Evolutionary conservation across 805 yeast genomes (phyloP), one percentile per base, ranked within the genome.

Genomic region (Limtongozyma cylindracea): DNA sequence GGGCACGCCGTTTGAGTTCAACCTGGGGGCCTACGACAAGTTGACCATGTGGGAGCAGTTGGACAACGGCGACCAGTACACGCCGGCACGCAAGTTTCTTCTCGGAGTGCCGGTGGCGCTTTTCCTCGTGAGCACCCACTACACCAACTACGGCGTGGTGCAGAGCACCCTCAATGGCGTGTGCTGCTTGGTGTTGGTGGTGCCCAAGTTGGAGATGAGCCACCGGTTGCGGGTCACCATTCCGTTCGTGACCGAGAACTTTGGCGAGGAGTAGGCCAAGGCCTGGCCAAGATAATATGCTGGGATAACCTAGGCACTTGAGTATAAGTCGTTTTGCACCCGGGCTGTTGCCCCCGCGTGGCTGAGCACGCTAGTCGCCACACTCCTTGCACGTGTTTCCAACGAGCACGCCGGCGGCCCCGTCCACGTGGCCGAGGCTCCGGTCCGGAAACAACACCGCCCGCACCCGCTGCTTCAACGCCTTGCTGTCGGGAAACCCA

Each of bases 31-130:
- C 0, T 88, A 73, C 45, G 98, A 84, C 41, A 70, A 77, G 37
- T 56, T 84, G 32, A 88, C 94, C 12, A 78, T 84, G 95, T 84
- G 98, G 98, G 98, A 84, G 46, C 98, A 84, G 46, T 70, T 72
- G 27, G 91, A 76, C 43, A 68, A 82, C 36, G 98, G 96, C 27
- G 95, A 80, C 39, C 91, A 80, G 44, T 84, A 82, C 43, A 88
- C 98, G 0, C 98, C 98, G 8, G 69, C 93, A 18, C 82, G 88
- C 53, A 84, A 84, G 46, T 84, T 80, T 39, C 53, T 84, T 31
- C 61, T 84, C 49, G 67, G 76, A 22, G 94, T 88, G n/a, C 98
- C 98, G 13, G 74, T 88, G 30, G 68, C 65, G 6, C 54, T 88
- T 36, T 84, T 84, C 35, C 53, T 84, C 31, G 55, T 78, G 16